These are phyloP conservation scores for Dictyostelium citrinum DNA, from an alignment of 78 protist genomes.

Conservation along the genomic window DNA sequence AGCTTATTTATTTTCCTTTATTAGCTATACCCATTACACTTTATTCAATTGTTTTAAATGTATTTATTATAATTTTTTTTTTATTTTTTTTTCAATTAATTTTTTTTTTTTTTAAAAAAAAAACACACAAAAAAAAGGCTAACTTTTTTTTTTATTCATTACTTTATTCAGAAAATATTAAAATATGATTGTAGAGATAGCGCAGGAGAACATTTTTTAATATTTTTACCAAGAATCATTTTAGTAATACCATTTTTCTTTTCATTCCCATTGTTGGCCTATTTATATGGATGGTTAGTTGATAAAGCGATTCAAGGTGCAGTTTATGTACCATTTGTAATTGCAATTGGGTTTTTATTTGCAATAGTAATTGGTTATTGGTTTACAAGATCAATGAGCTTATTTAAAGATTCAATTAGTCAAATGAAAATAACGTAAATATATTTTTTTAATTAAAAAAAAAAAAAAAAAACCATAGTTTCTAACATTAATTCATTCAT, in stretches of 20 bases:
- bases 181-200: not conserved
- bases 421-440: not conserved
- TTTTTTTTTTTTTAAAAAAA: not conserved
- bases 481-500: too few species aligned
- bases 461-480: not conserved
- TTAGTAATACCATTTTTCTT: conserved; percentile 40
- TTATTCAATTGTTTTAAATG: conserved; percentile 28
- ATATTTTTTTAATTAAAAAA: not conserved
- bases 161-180: not conserved
- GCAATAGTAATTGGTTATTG: conserved; percentile 32
- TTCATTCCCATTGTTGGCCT: conserved; percentile 17
- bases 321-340: conserved; percentile 17
- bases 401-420: conserved; percentile 30
- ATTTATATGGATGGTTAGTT: conserved; percentile 53
- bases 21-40: conserved; percentile 38
- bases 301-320: not conserved
- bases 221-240: conserved; percentile 34
- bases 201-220: not conserved
- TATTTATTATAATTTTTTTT: not conserved
- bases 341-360: conserved; percentile 1
- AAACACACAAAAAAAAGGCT: too few species aligned
- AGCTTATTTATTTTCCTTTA: conserved; percentile 40
- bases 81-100: not conserved
- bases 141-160: not conserved
- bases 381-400: conserved; percentile 21